Evolutionary conservation across 2,329 filamentous ascomycete species (phyloP).

Genomic region (Orbilia ellipsospora): DNA sequence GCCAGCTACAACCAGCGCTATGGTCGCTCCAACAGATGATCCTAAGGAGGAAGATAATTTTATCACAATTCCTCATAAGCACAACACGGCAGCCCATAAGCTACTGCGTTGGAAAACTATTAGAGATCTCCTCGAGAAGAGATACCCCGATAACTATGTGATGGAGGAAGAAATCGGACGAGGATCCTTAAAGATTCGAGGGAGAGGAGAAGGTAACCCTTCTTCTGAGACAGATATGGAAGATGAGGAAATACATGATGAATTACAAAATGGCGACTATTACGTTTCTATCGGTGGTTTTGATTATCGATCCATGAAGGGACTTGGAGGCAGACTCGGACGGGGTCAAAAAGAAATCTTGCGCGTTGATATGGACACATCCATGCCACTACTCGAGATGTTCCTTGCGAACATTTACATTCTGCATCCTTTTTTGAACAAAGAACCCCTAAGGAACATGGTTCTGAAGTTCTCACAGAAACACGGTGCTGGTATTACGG

Average conservation of each 20-base stretch:
- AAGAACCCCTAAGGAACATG: conserved; percentile 67
- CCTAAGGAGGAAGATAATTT: conserved; percentile 61
- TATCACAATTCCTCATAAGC: conserved; percentile 81
- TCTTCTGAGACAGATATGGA: conserved; percentile 62
- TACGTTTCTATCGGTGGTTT: conserved; percentile 63
- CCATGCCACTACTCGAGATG: conserved; percentile 67
- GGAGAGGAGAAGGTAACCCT: conserved; percentile 77
- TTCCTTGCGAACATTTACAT: conserved; percentile 72
- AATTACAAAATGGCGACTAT: conserved; percentile 63
- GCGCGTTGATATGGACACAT: conserved; percentile 67
- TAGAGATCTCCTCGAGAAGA: conserved; percentile 69
- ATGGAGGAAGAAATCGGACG: conserved; percentile 79
- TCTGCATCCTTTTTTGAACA: conserved; percentile 73
- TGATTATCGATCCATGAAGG: conserved; percentile 25
- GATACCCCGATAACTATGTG: conserved; percentile 74
- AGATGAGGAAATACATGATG: conserved; percentile 61
- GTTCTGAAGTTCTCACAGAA: conserved; percentile 67
- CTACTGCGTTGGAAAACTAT: conserved; percentile 80
- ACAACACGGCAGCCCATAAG: conserved; percentile 88
- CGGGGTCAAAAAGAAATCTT: conserved; percentile 64
- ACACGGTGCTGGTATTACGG: conserved; percentile 63
- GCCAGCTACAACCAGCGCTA: conserved; percentile 59
- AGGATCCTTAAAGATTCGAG: conserved; percentile 79
- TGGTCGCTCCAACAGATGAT: conserved; percentile 65
- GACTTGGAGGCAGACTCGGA: conserved; percentile 55